Base-by-base conservation (phyloP, 176 grass and related monocot species). In the Rhynchospora breviuscula region DNA sequence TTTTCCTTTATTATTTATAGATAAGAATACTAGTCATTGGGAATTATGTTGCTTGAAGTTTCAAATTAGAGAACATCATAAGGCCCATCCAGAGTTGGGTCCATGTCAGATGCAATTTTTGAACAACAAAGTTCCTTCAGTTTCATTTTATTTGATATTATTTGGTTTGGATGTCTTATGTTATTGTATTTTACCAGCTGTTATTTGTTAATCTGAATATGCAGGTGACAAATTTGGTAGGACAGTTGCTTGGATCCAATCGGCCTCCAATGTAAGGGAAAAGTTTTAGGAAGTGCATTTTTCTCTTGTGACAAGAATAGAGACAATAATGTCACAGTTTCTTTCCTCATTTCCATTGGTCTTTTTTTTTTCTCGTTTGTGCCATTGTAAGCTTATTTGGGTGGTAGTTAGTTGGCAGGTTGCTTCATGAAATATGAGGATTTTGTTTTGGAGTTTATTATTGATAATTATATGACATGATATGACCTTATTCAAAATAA, bases 151-250 rank as follows among this genome's bases (percentile, higher is more conserved):
- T 44, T 13, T 69, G 7, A 21, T 63, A 62, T 83, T 13, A 75
- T 77, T 26, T 78, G 61, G 15, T 10, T 51, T 77, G 3, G 35
- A 19, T 43, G 21, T 85, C 23, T 45, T 54, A n/a, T 63, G 49
- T 35, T 18, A 18, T 60, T 58, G 19, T 14, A 70, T 53, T 63
- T 12, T 51, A 47, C 14, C 14, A 63, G 18, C n/a, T 23, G 43
- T 21, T 86, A 6, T 61, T 48, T 66, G 14, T 62, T 60, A 10
- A 51, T 85, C 63, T 65, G 6, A 72, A 54, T 17, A 63, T 98
- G 84, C 84, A 96, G 93, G 93, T 95, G 47, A 96, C 93, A 40
- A 99, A 96, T 89, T 78, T 99, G 74, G 91, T 99, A 0, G 97
- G 97, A n/a, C 91, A 92, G 23, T 72, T 99, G 77, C 97, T 99